These are phyloP conservation scores for Cicer bijugum DNA, from an alignment of 306 rosid species.

Conservation along the genomic window DNA sequence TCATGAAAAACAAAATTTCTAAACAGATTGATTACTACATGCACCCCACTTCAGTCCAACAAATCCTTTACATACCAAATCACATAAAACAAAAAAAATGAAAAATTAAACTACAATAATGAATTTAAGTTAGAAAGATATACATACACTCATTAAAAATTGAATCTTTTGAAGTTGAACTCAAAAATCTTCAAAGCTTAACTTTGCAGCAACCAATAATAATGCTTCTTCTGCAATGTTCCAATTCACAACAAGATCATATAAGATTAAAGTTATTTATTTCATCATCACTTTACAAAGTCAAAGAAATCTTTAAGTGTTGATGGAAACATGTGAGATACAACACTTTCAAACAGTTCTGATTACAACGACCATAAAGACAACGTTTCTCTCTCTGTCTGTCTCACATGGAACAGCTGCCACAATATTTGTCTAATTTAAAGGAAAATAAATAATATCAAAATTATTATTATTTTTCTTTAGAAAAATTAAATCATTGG, in stretches of 20 bases:
- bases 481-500: not conserved
- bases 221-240: conserved; percentile 17
- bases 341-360: not conserved
- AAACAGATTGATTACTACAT: not conserved
- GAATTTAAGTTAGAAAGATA: conserved; percentile 3
- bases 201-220: conserved; percentile 14
- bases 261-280: not conserved
- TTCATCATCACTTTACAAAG: conserved; percentile 3
- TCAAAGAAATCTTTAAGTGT: conserved; percentile 7
- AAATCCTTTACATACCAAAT: not conserved
- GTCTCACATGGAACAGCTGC: conserved; percentile 10
- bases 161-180: conserved; percentile 10
- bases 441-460: not conserved
- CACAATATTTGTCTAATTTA: conserved; percentile 15
- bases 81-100: not conserved
- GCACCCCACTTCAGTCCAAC: not conserved
- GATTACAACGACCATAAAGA: not conserved
- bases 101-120: not conserved
- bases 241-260: not conserved
- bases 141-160: conserved; percentile 2
- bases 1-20: not conserved
- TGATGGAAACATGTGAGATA: not conserved
- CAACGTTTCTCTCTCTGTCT: not conserved
- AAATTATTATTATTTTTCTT: not conserved
- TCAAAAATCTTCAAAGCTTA: conserved; percentile 20